Base-by-base conservation (phyloP, 2,329 filamentous ascomycete species). In the Byssochlamys sp. region DNA sequence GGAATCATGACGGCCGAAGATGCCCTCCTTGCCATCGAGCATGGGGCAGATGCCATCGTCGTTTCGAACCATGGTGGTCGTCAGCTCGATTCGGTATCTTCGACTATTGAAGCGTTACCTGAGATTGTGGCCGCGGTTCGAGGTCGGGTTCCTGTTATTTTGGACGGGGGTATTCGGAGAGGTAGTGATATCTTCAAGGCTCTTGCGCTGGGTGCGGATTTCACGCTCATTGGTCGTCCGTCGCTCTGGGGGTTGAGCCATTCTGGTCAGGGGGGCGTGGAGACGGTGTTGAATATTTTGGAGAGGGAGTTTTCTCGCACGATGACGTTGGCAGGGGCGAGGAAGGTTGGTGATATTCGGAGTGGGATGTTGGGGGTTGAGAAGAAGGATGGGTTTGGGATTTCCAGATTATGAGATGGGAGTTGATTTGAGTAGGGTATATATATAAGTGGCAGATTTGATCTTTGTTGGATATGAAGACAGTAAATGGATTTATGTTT, bases 181-280 rank as follows among this genome's bases (percentile, higher is more conserved):
- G 82, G 81, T 0, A 79, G 76, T 0, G 82, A 85, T 65, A 75
- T 84, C 10, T 79, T 84, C 69, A 84, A 84, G 65, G 81, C 81
- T 1, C 66, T 82, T 2, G 77, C 78, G 2, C 66, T 82, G 2
- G 80, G 79, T 2, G 80, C 79, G 0, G 71, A 80, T 55, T 80
- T 72, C 65, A 77, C 71, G 58, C 82, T 70, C 77, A 67, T 80
- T 6, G 79, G 80, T 0, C 63, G 79, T 19, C 74, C 76, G 4
- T 70, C 75, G 10, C 69, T 81, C 7, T 81, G 79, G 80, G 79
- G 78, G 0, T 67, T 81, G 45, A 51, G 49, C 9, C 49, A 51
- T 51, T 51, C 49, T 4, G 49, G 49, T 5, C 49, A 51, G 49
- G 11, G 26, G 4, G 49, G 49, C 26, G 49, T 51, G 24, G 49